Conservation (phyloP, 2,329 filamentous ascomycete genomes). For the Aspergillus ruber region DNA sequence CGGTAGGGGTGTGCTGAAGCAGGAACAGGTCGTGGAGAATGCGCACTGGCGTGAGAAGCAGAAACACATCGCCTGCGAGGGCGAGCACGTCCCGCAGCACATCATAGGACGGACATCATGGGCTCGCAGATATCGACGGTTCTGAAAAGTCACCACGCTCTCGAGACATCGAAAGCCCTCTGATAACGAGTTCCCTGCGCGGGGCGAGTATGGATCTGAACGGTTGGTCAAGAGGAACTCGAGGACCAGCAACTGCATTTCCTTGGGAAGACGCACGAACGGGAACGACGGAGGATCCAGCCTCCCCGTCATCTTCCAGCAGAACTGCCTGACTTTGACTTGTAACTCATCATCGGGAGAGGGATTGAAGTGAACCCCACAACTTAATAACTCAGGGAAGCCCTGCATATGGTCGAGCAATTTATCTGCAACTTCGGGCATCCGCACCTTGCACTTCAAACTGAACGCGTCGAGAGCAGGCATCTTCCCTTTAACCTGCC, state of each 20-base stretch:
- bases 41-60: constrained; percentile 15
- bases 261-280: constrained; percentile 19
- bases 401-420: too few species aligned
- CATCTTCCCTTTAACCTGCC: constrained; percentile 12
- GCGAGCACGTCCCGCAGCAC: constrained; percentile 20
- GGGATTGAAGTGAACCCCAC: constrained; percentile 15
- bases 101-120: constrained; percentile 3
- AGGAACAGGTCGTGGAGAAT: constrained; percentile 18
- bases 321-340: constrained; percentile 9
- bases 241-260: constrained; percentile 21
- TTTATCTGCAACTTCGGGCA: too few species aligned
- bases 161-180: constrained; percentile 1
- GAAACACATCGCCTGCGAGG: constrained; percentile 14
- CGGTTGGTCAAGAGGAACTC: constrained; percentile 11
- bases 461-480: constrained; percentile 6
- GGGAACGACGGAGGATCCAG: constrained; percentile 11
- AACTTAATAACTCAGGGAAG: constrained; percentile 3
- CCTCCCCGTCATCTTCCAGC: constrained; percentile 11
- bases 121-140: constrained; percentile 9
- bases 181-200: background rate
- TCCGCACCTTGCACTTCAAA: too few species aligned
- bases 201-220: constrained; percentile 10
- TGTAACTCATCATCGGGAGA: constrained; percentile 7
- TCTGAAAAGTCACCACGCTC: constrained; percentile 10
- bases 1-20: constrained; percentile 15